Base-by-base conservation (phyloP, 2,329 filamentous ascomycete species). In the Calonectria multiphialidica region DNA sequence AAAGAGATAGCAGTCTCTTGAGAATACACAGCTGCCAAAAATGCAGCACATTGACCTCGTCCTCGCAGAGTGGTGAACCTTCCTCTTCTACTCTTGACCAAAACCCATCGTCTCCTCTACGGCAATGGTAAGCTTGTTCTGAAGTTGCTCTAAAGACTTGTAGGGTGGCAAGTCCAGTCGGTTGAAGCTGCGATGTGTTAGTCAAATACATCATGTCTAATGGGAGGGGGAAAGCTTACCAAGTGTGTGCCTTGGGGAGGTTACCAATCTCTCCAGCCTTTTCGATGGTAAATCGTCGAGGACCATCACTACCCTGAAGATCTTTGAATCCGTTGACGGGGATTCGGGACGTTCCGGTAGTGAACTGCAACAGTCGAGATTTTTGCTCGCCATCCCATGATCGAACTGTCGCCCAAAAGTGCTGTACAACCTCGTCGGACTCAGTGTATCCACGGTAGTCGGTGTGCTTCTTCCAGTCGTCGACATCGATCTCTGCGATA, bases 401-500 rank as follows among this genome's bases (percentile, higher is more conserved):
- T 77, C 96, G 93, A 76, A 99, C 97, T 73, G 94, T 96, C 88
- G 98, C 96, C 97, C 97, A 99, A 90, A 99, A 99, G 88, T 97
- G 96, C 84, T 97, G 94, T 77, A 99, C 97, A 30, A 99, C 97
- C 81, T 98, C 95, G 80, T 99, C 97, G 70, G 93, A 95, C 86
- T 99, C 97, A 12, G 97, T 98, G 89, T 99, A 99, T 67, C 97
- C 97, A 79, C 97, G 94, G 85, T 99, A 99, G 82, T 99, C 97
- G 57, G 97, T 99, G 86, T 99, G 97, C 89, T 99, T 99, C 93
- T 99, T 98, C 97, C 97, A 99, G 85, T 99, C 97, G 72, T 99
- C 97, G 18, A 99, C 96, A 81, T 99, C 97, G 78, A 99, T 99
- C 85, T 99, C 97, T n/a, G 97, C 97, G 79, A 99, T 99, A 89